Conservation (phyloP, 768 basidiomycete genomes). For the Mycena kentingensis region DNA sequence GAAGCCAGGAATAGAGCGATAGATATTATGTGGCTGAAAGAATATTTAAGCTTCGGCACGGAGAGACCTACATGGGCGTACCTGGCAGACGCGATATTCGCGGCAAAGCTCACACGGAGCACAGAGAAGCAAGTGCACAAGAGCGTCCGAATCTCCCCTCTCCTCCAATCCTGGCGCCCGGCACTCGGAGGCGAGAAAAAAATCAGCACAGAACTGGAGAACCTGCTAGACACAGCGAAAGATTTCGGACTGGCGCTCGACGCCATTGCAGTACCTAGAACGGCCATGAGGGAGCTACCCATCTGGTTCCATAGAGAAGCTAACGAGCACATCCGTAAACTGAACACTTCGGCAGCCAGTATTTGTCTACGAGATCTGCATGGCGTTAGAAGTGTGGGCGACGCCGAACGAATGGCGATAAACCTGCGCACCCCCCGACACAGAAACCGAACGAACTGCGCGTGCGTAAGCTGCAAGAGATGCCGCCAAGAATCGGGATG, state of each 20-base stretch:
- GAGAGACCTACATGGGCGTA: slow-evolving; percentile 19
- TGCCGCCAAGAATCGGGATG: neutral
- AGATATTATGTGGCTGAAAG: no score
- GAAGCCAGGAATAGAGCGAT: no score
- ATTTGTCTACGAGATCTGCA: slow-evolving; percentile 14
- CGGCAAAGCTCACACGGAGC: neutral
- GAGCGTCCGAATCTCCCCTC: slow-evolving; percentile 3
- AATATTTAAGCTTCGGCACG: no score
- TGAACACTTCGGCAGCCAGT: neutral
- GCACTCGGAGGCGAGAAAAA: neutral
- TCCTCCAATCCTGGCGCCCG: slow-evolving; percentile 20
- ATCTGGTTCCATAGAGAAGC: slow-evolving; percentile 24
- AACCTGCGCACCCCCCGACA: neutral
- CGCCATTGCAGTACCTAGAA: slow-evolving; percentile 18
- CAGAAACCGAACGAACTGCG: neutral
- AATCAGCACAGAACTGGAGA: neutral
- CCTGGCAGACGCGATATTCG: slow-evolving; percentile 21
- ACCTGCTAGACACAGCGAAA: slow-evolving; percentile 1
- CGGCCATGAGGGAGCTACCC: slow-evolving; percentile 11
- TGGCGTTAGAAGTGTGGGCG: slow-evolving; percentile 1
- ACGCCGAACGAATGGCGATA: slow-evolving; percentile 1
- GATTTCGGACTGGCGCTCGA: slow-evolving; percentile 5
- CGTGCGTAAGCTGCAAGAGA: slow-evolving; percentile 3
- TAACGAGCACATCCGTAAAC: neutral
- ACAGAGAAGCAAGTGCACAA: neutral